Evolutionary conservation across 768 basidiomycete species (phyloP), one percentile per base, ranked within the genome.

Genomic region (Trametes gibbosa): DNA sequence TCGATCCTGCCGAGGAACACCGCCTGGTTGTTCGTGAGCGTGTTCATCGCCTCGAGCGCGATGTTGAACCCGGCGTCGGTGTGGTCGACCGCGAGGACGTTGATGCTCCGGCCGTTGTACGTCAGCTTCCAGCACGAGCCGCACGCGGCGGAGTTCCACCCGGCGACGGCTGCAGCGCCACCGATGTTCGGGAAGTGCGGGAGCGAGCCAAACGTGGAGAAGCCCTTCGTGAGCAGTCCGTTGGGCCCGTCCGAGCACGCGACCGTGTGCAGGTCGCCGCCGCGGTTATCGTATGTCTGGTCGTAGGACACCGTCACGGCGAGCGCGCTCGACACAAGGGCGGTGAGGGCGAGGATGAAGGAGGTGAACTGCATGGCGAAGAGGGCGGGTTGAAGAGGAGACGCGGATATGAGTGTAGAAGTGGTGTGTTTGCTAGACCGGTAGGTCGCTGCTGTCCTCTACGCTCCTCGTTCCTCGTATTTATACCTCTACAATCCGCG

Each of bases 1-100:
- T 73, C 46, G 21, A 86, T 74, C 24, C 79, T 71, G 9, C 86
- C 86, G 24, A 81, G 66, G 35, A 75, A 65, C 41, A 68, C 73
- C 0, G 79, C 85, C 63, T 80, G 70, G 35, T 73, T 75, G 48
- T 73, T 71, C 52, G 75, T 75, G 56, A 76, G 65, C 14, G 35
- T 51, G 53, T 76, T 66, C 74, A 76, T 70, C 53, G 74, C 73
- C 64, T 63, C 68, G 35, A 67, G 58, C 32, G 74, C 68, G 43
- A 76, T 67, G 61, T 74, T 74, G 69, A 74, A 74, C n/a, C 73
- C 73, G 23, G 59, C 63, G 25, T 52, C 66, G 35, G 70, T 62
- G 56, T 66, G 66, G 63, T 74, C 74, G 55, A 75, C 53, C 23
- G 68, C 73, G 25, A 68, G 67, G 37, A 74, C 68, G 56, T 53